These are phyloP conservation scores for Periconia digitata DNA, from an alignment of 2,329 filamentous ascomycete species.

Conservation along the genomic window DNA sequence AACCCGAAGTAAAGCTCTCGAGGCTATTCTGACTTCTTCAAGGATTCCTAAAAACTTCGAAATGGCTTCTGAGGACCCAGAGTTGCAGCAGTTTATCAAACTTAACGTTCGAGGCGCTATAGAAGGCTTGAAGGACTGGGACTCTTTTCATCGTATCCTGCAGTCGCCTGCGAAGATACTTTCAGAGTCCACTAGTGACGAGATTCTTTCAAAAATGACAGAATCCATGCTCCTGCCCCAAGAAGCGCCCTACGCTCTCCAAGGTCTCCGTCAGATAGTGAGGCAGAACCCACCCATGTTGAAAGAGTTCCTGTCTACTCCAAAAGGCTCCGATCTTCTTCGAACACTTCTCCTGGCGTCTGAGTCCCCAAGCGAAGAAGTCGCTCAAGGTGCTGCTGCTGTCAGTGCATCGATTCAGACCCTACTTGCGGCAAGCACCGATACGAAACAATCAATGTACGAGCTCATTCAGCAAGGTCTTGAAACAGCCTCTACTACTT, in stretches of 20 bases:
- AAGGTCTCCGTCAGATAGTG: constrained; percentile 50
- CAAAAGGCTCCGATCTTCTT: constrained; percentile 53
- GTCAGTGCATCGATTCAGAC: constrained; percentile 43
- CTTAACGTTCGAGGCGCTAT: constrained; percentile 32
- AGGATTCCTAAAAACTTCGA: constrained; percentile 39
- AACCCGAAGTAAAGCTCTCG: constrained; percentile 29
- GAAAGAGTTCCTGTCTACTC: constrained; percentile 46
- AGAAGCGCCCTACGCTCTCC: constrained; percentile 38
- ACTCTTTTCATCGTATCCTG: constrained; percentile 39
- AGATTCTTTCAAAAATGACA: constrained; percentile 42
- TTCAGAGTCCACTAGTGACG: constrained; percentile 40
- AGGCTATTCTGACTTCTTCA: constrained; percentile 37
- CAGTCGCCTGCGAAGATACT: constrained; percentile 37
- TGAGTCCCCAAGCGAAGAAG: constrained; percentile 55
- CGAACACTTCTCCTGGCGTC: constrained; percentile 56
- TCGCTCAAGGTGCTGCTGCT: constrained; percentile 47
- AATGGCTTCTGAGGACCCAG: constrained; percentile 35
- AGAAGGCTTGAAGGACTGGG: constrained; percentile 37
- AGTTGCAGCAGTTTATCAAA: constrained; percentile 41
- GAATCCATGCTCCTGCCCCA: constrained; percentile 41
- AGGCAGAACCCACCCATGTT: constrained; percentile 45
- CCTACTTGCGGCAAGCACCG: constrained; percentile 39
- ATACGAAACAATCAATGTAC: constrained; percentile 50
- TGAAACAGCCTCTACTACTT: constrained; percentile 45
- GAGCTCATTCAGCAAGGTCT: constrained; percentile 57